Evolutionary conservation across 306 rosid genomes (phyloP), one percentile per base, ranked within the genome.

Genomic region (Vicia sativa): DNA sequence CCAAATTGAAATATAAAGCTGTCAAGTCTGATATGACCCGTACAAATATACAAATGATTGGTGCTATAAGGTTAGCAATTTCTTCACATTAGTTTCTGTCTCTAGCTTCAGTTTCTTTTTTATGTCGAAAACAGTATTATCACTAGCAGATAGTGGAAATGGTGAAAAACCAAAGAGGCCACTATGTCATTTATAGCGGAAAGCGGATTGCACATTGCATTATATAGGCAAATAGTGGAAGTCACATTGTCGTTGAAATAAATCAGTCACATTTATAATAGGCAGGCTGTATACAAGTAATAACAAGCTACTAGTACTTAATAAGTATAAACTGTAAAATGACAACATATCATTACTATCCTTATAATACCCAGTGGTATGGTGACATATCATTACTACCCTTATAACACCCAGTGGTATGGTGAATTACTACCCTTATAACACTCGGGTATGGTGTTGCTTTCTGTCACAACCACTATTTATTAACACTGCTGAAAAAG

Each of bases 41-140:
- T 18, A 92, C 96, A 28, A 92, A 89, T 77, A 92, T 92, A 82
- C 96, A 92, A 84, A 89, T 89, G 97, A 92, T 92, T 74, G 97
- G 97, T 85, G 96, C 97, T 82, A 76, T 91, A 77, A 91, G 97
- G 97, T 91, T 73, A 70, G 86, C 38, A 72, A 31, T 76, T 28
- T 66, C 11, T 69, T 21, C 41, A 52, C 26, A 18, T 66, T 42
- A 54, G 29, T 25, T 35, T 25, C 37, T 11, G 49, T 42, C 64
- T 41, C 12, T 48, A 21, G 45, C 28, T 31, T 72, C 35, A 35
- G 12, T 65, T 67, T 38, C 28, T 13, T 48, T 56, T 29, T 41
- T 3, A 15, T 41, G 44, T 50, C 6, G 68, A 62, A 23, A 62
- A 42, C n/a, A 62, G 6, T 12, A 31, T 35, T 62, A 61, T 37